Base-by-base conservation (phyloP, 495 filamentous ascomycete genomes). In the Penicillium riverlandense region DNA sequence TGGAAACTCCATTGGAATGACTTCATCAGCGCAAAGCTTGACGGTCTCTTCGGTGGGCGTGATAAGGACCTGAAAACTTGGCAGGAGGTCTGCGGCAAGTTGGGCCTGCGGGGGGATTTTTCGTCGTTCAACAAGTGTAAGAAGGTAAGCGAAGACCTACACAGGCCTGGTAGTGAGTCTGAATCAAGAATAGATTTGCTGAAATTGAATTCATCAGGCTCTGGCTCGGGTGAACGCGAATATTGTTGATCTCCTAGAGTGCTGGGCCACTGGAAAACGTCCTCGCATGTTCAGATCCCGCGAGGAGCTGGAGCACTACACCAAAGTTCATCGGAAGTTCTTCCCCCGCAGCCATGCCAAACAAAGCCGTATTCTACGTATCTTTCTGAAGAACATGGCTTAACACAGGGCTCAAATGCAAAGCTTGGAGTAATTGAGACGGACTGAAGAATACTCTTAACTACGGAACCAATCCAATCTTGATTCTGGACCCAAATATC, bases 191-290 rank as follows among this genome's bases (percentile, higher is more conserved):
- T 33, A 4, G 6, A n/a, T 35, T 34, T 14, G 35, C 22, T 29
- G 1, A 35, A 35, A 43, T 28, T 11, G n/a, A 43, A 29, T 5
- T 38, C 14, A 7, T 1, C 32, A 69, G 50, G 49, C 46, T 0
- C 49, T 62, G 14, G 47, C 63, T 12, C 56, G 40, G 4, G 55
- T 69, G 12, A 48, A 72, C 4, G 66, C 80, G 52, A 79, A 79
- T 46, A 62, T 78, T 28, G 58, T 79, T 2, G 74, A 79, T 51
- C 53, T 77, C 1, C 63, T 79, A 10, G 69, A 81, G 12, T 55
- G 61, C 15, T 62, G 62, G 42, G 65, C 59, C 11, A 50, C 52
- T 4, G 48, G 52, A 2, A 44, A 43, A 4, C 37, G 35, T 4
- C 55, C 72, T 4, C 37, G 37, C 36, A 45, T 41, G 41, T 35